phyloP scores from a whole-genome alignment of 176 grass and related monocot genomes.

The Eleusine indica region DNA sequence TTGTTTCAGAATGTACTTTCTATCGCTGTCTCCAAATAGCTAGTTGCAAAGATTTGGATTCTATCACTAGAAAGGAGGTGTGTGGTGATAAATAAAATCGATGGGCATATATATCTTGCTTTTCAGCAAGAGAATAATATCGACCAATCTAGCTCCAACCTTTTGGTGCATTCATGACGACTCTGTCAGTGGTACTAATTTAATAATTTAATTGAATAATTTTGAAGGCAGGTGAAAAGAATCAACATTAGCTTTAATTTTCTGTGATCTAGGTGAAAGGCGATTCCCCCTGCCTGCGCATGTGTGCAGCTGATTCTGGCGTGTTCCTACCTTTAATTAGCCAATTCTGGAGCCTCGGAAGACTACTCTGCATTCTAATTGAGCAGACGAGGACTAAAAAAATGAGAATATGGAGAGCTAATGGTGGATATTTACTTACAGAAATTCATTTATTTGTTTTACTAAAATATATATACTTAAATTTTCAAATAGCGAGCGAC shows the following conservation, averaged over 20 bases:
- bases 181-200: neutral
- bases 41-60: constrained; percentile 55
- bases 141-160: constrained; percentile 41
- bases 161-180: constrained; percentile 25
- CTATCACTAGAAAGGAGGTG: constrained; percentile 35
- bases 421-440: too few relatives aligned
- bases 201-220: neutral
- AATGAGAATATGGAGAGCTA: too few relatives aligned
- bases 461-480: too few relatives aligned
- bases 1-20: constrained; percentile 22
- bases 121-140: constrained; percentile 44
- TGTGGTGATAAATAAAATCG: constrained; percentile 4
- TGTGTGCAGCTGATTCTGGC: too few relatives aligned
- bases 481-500: too few relatives aligned
- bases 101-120: constrained; percentile 53
- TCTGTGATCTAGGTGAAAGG: too few relatives aligned
- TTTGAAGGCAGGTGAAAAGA: neutral
- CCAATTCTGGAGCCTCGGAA: too few relatives aligned
- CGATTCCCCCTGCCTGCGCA: too few relatives aligned
- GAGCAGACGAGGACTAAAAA: too few relatives aligned
- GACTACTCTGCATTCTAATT: too few relatives aligned
- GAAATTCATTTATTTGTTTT: too few relatives aligned
- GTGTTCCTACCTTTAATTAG: too few relatives aligned
- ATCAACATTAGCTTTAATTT: neutral
- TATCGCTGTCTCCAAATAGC: constrained; percentile 38